Base-by-base conservation (phyloP, 768 basidiomycete species). In the Trametes gibbosa region DNA sequence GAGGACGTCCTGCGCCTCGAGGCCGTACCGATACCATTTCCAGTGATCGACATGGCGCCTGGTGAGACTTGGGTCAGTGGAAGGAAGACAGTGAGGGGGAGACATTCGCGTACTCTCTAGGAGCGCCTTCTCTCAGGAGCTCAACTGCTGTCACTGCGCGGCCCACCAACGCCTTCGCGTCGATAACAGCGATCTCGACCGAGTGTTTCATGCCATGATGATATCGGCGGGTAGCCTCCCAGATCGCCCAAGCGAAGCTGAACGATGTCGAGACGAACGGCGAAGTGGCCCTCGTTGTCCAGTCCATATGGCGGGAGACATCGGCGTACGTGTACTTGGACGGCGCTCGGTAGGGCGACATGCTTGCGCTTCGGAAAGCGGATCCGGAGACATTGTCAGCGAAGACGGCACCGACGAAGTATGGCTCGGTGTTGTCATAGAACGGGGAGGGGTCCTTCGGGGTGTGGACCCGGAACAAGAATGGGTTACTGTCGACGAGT, bases 381-480 rank as follows among this genome's bases (percentile, higher is more conserved):
- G 62, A 54, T 5, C 45, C 49, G 5, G 48, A 63, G 65, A 70
- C 65, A 59, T 61, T 65, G 43, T 79, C 76, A 40, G 85, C 76
- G 70, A 86, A 90, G 69, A 78, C 81, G 54, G 83, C 84, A 21
- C 86, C 88, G 51, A 90, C 72, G 63, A 91, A 90, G 70, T 80
- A 87, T 1, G 85, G 80, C 67, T 88, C 82, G 3, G 77, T 73
- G 39, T 77, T 73, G 67, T 84, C 82, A 66, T 76, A 73, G 64
- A 79, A 79, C 19, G 71, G 80, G 1, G 82, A 81, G 42, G 74
- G 77, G 56, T 80, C 77, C 68, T 84, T 88, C 27, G 89, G 89
- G 35, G 89, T 90, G 69, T 91, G 85, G 14, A 92, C 83, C 42
- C 90, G 87, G 76, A 88, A 92, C 65, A 92, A 79, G 73, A 89